A percentile compares a stretch with the other conserved stretches of the same genome.
Evolutionary conservation across 257 asterid genomes (phyloP).

Genomic region (Ilex aquifolium): DNA sequence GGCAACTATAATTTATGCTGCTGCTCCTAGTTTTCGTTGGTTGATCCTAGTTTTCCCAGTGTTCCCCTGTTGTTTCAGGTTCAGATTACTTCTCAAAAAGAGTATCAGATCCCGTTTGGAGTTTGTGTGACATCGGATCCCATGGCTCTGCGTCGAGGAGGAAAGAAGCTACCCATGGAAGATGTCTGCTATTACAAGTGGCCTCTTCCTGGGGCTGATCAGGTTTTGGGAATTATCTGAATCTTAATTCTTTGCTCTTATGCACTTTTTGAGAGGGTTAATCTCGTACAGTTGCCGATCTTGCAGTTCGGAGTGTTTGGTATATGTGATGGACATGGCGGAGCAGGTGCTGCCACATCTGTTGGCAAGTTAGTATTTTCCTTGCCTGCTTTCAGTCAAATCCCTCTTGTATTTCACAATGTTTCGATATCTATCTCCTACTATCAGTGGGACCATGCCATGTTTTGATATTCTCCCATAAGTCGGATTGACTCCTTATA

Average conservation of each 20-base stretch:
- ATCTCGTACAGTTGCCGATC: conserved; percentile 10
- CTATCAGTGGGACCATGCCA: background rate
- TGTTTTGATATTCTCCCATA: too few species aligned
- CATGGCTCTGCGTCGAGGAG: conserved; percentile 86
- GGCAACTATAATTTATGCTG: conserved; percentile 1
- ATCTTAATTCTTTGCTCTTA: conserved; percentile 10
- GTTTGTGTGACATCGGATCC: conserved; percentile 83
- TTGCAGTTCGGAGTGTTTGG: conserved; percentile 86
- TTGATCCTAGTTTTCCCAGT: background rate
- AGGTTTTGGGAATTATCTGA: conserved; percentile 40
- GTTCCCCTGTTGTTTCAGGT: conserved; percentile 40
- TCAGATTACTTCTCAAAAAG: conserved; percentile 46
- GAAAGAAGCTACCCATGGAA: conserved; percentile 81
- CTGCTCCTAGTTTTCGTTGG: conserved; percentile 6
- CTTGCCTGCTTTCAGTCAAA: conserved; percentile 15
- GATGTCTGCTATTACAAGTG: conserved; percentile 81
- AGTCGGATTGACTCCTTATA: too few species aligned
- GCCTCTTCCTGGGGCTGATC: conserved; percentile 83
- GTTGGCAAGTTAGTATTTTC: conserved; percentile 81
- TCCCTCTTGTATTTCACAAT: background rate
- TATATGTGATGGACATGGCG: conserved; percentile 94
- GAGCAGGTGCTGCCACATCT: conserved; percentile 78
- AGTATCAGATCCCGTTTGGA: conserved; percentile 63
- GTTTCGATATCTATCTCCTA: conserved; percentile 4
- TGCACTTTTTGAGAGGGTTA: conserved; percentile 11